A percentile compares a stretch with the other conserved stretches of the same genome.
phyloP scores from a whole-genome alignment of 164 flowering plant genomes.

The Aristolochia fimbriata region DNA sequence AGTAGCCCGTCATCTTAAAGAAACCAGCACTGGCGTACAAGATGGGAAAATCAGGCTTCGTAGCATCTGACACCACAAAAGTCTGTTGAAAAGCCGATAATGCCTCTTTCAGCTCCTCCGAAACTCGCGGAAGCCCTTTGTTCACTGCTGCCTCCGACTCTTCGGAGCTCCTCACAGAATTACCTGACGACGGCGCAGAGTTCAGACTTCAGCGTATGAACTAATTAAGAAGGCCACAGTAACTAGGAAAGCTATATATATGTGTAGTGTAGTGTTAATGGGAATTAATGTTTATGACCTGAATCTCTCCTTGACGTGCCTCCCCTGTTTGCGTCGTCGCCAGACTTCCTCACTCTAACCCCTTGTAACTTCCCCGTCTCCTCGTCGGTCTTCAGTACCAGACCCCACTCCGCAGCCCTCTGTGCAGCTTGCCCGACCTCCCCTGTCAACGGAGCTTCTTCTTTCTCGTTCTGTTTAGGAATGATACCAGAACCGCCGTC shows the following conservation, averaged over 20 bases:
- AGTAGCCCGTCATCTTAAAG: conserved; percentile 96
- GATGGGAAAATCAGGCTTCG: conserved; percentile 78
- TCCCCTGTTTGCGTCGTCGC: conserved; percentile 31
- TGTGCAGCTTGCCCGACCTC: conserved; percentile 48
- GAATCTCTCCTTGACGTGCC: conserved; percentile 35
- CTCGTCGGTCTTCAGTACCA: conserved; percentile 66
- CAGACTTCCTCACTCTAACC: conserved; percentile 59
- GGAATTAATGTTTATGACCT: conserved; percentile 9
- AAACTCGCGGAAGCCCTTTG: conserved; percentile 60
- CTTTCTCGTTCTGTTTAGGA: conserved; percentile 4
- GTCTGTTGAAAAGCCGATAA: conserved; percentile 90
- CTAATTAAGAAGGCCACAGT: too few species aligned
- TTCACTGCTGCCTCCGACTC: conserved; percentile 52
- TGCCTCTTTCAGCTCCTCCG: conserved; percentile 80
- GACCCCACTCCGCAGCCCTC: conserved; percentile 97
- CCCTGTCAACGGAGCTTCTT: conserved; percentile 8
- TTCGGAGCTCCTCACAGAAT: conserved; percentile 60
- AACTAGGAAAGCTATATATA: too few species aligned
- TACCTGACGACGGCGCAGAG: conserved; percentile 20
- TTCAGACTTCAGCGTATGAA: too few species aligned
- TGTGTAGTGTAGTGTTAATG: too few species aligned
- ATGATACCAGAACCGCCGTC: neutral
- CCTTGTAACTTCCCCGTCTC: conserved; percentile 88
- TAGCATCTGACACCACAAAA: conserved; percentile 93
- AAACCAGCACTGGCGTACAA: conserved; percentile 97